Evolutionary conservation across 2,329 filamentous ascomycete species (phyloP), one percentile per base, ranked within the genome.

Genomic region (Cordyceps militaris): DNA sequence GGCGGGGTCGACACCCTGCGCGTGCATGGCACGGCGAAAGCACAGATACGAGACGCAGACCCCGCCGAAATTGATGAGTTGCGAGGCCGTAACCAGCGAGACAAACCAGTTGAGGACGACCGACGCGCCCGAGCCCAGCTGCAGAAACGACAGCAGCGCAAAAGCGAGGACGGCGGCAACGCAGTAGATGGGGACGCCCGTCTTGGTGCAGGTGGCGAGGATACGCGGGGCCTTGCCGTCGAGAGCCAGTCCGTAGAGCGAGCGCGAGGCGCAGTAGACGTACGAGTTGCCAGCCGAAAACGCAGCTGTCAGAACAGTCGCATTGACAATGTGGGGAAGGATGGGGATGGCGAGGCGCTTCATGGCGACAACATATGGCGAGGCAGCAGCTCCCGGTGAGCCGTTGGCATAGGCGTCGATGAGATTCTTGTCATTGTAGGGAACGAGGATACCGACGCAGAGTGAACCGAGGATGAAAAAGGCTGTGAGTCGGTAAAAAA

Each of bases 401-500:
- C 76, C 79, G 14, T 78, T 73, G 1, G 71, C 71, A 64, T 88
- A 88, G 0, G 85, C 86, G 5, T 75, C 78, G 2, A 72, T 78
- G 64, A 92, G 72, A 43, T 82, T 80, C 1, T 74, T 63, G 63
- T 90, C 86, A 60, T 90, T 78, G 69, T 87, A 86, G 1, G 89
- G 80, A 38, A 92, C 83, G 23, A 89, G 68, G 51, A 91, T 86
- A 9, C 88, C 87, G 4, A 91, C 84, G 21, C 81, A 83, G 2
- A 94, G 76, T 0, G 87, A 84, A 1, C 88, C 88, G 1, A 91
- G 79, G 40, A 90, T 80, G 72, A 91, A 92, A 70, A 93, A 92
- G 1, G 81, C 74, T 0, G 86, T 86, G 32, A 93, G 74, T 32
- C 89, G 85, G 70, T 89, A 91, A 69, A 92, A 91, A 1, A 92